A percentile compares a stretch with the other conserved stretches of the same genome.
Conservation (phyloP, 1,139 yeast species). For the Geotrichum candidum region DNA sequence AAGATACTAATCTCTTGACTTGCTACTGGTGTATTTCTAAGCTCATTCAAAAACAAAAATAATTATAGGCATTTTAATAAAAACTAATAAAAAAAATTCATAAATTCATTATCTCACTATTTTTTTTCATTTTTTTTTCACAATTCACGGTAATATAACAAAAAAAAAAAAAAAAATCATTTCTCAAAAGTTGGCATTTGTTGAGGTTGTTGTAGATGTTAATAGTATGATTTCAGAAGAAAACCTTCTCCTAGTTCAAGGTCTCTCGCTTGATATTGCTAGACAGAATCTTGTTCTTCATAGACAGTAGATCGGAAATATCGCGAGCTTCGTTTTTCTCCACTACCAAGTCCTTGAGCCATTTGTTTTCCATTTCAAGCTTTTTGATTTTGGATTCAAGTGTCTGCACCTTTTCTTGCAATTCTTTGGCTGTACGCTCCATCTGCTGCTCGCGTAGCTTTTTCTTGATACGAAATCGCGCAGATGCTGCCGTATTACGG, state of each 20-base stretch:
- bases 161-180: not conserved
- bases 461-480: constrained; percentile 72
- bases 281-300: constrained; percentile 26
- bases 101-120: not conserved
- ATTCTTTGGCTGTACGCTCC: constrained; percentile 58
- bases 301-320: constrained; percentile 27
- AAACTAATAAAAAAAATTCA: not conserved
- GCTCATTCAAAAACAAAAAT: too few species aligned
- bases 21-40: too few species aligned
- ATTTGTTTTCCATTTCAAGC: constrained; percentile 75
- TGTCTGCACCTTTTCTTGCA: constrained; percentile 53
- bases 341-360: constrained; percentile 67
- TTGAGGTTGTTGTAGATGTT: not conserved
- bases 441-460: constrained; percentile 78
- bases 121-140: too few species aligned
- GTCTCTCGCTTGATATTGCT: not conserved
- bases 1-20: too few species aligned
- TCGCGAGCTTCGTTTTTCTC: constrained; percentile 47
- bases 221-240: not conserved
- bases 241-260: not conserved
- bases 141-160: not conserved
- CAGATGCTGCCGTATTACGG: constrained; percentile 75
- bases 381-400: constrained; percentile 61
- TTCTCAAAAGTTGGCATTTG: not conserved
- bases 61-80: not conserved